Evolutionary conservation across 805 yeast species (phyloP).

Genomic region (Yamadazyma paraphyllophila): DNA sequence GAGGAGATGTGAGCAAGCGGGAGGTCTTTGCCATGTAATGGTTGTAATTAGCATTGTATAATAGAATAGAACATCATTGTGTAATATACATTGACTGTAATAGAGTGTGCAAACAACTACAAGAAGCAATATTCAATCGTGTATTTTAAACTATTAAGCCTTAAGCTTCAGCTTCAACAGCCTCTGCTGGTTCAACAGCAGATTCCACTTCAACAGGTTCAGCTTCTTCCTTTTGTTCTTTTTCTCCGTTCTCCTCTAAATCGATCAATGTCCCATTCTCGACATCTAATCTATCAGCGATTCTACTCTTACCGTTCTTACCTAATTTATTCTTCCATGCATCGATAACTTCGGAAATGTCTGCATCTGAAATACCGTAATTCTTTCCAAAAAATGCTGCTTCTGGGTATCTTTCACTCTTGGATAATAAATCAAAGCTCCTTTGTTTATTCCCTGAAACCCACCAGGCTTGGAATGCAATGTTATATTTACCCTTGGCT

Average conservation of each 20-base stretch:
- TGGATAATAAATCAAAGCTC: conserved; percentile 63
- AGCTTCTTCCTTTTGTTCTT: not conserved
- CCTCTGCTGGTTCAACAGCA: not conserved
- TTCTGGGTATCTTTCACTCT: conserved; percentile 73
- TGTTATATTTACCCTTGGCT: conserved; percentile 75
- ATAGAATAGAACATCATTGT: too few relatives aligned
- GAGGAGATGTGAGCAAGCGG: conserved; percentile 12
- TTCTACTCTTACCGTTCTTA: conserved; percentile 48
- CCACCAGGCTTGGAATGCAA: conserved; percentile 94
- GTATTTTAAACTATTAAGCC: not conserved
- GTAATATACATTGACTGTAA: too few relatives aligned
- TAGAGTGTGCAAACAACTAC: too few relatives aligned
- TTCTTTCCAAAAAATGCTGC: conserved; percentile 79
- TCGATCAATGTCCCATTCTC: conserved; percentile 25
- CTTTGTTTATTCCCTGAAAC: conserved; percentile 64
- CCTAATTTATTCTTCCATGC: conserved; percentile 67
- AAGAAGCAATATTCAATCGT: not conserved
- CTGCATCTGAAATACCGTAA: conserved; percentile 48
- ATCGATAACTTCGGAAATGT: conserved; percentile 46
- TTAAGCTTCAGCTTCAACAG: conserved; percentile 1
- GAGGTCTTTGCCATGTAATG: conserved; percentile 7
- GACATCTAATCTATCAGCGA: conserved; percentile 58
- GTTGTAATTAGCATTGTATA: too few relatives aligned
- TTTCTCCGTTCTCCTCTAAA: conserved; percentile 1
- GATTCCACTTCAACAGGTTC: conserved; percentile 2